Evolutionary conservation across 768 basidiomycete species (phyloP).

Genomic region (Sistotremastrum niveocremeum): DNA sequence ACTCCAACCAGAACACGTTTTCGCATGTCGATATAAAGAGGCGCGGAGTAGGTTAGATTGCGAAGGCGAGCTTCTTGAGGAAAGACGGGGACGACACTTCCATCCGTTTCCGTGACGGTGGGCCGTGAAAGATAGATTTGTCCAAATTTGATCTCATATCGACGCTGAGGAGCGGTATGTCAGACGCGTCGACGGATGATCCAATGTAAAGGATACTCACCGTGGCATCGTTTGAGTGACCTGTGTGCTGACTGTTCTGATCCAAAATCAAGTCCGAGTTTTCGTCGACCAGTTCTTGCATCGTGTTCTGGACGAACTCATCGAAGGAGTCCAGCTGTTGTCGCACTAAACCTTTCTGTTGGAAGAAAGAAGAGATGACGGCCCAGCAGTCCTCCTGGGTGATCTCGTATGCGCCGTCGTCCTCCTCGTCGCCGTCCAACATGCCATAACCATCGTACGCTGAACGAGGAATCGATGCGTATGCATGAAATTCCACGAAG

Average conservation of each 20-base stretch:
- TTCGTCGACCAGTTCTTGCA: slow-evolving; percentile 99
- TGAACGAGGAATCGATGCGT: too few species aligned
- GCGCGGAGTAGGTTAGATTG: slow-evolving; percentile 93
- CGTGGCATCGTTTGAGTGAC: slow-evolving; percentile 43
- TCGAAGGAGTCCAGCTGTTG: slow-evolving; percentile 98
- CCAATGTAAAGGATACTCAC: slow-evolving; percentile 7
- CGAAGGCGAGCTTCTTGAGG: slow-evolving; percentile 93
- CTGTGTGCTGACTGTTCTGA: slow-evolving; percentile 92
- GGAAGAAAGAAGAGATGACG: slow-evolving; percentile 93
- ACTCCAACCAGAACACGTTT: slow-evolving; percentile 70
- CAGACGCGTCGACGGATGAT: slow-evolving; percentile 25
- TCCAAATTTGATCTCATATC: slow-evolving; percentile 94
- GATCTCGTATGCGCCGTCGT: slow-evolving; percentile 50
- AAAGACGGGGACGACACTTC: slow-evolving; percentile 84
- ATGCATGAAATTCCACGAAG: too few species aligned
- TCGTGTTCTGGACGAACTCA: slow-evolving; percentile 97
- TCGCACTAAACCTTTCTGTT: slow-evolving; percentile 91
- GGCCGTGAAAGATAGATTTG: slow-evolving; percentile 96
- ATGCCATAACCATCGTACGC: background rate
- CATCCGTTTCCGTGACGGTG: slow-evolving; percentile 91
- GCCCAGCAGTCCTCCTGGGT: slow-evolving; percentile 93
- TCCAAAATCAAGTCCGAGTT: slow-evolving; percentile 90
- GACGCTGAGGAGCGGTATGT: slow-evolving; percentile 33
- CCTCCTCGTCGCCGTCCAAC: slow-evolving; percentile 24
- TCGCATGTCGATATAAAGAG: slow-evolving; percentile 90